A percentile compares a stretch with the other conserved stretches of the same genome.
These are phyloP conservation scores for Trichoderma sp. DNA, from an alignment of 2,329 filamentous ascomycete genomes.

Conservation along the genomic window DNA sequence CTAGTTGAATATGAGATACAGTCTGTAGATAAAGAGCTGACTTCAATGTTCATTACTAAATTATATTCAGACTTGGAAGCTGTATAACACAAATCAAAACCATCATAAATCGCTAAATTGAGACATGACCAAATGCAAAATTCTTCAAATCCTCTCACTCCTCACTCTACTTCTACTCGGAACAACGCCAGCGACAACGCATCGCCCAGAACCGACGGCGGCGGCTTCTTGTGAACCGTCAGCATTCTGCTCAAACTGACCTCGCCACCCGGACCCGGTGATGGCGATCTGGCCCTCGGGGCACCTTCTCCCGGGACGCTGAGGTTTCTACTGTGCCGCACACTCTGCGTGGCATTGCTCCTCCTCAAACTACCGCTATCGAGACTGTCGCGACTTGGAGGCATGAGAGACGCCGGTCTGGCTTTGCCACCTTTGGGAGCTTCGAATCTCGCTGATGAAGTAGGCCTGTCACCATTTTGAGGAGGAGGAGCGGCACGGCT, in stretches of 20 bases:
- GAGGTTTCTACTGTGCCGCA: slow-evolving; percentile 29
- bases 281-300: slow-evolving; percentile 11
- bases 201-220: slow-evolving; percentile 30
- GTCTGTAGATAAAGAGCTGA: neutral
- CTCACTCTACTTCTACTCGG: slow-evolving; percentile 29
- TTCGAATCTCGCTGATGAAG: slow-evolving; percentile 32
- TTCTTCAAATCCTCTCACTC: neutral
- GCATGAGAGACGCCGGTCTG: slow-evolving; percentile 40
- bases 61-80: neutral
- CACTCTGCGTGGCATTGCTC: slow-evolving; percentile 30
- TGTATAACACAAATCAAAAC: neutral
- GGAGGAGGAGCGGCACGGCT: slow-evolving; percentile 12
- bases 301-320: slow-evolving; percentile 25
- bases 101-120: neutral
- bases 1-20: neutral
- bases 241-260: slow-evolving; percentile 29
- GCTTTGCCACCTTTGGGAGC: slow-evolving; percentile 29
- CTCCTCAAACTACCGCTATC: slow-evolving; percentile 15
- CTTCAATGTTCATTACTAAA: neutral
- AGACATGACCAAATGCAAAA: neutral
- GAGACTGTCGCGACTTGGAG: neutral
- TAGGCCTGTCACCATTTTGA: slow-evolving; percentile 18
- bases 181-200: slow-evolving; percentile 33
- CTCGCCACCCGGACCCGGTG: slow-evolving; percentile 27
- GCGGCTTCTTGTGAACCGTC: slow-evolving; percentile 31